These are phyloP conservation scores for Pichia nanzhaoensis DNA, from an alignment of 805 yeast species.

Conservation along the genomic window DNA sequence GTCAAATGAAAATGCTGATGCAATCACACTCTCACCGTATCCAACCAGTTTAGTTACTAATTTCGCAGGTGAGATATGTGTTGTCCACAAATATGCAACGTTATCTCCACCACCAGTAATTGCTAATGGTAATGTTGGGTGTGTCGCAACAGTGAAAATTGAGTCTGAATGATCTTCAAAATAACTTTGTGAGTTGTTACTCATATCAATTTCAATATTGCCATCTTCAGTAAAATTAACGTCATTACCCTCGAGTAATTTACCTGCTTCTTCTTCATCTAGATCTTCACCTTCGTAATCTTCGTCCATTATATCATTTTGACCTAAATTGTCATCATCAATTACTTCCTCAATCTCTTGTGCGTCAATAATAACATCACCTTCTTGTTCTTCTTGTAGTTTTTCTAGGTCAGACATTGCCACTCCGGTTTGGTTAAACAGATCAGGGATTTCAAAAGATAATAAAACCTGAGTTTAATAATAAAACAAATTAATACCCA, in stretches of 20 bases:
- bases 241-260: conserved; percentile 9
- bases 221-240: conserved; percentile 36
- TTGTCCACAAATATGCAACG: conserved; percentile 84
- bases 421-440: too few species aligned
- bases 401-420: conserved; percentile 7
- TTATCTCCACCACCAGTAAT: conserved; percentile 97
- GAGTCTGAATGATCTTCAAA: conserved; percentile 90
- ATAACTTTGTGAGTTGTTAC: conserved; percentile 83
- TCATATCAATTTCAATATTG: conserved; percentile 71
- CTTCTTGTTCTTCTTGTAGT: conserved; percentile 12
- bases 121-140: conserved; percentile 79
- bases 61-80: conserved; percentile 78
- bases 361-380: conserved; percentile 24
- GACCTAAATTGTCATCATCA: conserved; percentile 34
- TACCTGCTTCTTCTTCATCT: conserved; percentile 15
- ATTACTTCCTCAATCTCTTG: conserved; percentile 31
- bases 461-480: not conserved
- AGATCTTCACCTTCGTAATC: conserved; percentile 34
- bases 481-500: not conserved
- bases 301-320: conserved; percentile 29
- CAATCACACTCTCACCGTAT: conserved; percentile 81
- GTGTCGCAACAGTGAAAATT: conserved; percentile 71
- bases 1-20: conserved; percentile 76
- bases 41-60: conserved; percentile 70
- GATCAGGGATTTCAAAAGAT: not conserved